Conservation (phyloP, 1,139 yeast species). For the Kluyveromyces sp. region DNA sequence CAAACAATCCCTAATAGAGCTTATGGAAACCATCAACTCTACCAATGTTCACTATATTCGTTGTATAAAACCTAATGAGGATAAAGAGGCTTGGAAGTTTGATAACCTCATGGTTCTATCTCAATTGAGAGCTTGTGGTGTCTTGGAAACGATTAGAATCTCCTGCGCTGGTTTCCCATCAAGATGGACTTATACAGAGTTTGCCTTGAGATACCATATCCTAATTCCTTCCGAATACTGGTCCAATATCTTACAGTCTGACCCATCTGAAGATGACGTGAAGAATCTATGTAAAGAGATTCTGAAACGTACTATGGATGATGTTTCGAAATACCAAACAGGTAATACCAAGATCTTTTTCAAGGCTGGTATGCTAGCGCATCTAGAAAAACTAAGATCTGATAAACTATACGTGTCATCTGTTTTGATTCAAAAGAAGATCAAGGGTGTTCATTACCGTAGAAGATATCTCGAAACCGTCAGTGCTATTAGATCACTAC, state of each 20-base stretch:
- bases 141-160: constrained; percentile 87
- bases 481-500: constrained; percentile 48
- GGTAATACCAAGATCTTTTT: constrained; percentile 89
- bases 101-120: constrained; percentile 93
- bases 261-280: constrained; percentile 50
- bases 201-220: constrained; percentile 83
- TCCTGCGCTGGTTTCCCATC: constrained; percentile 99
- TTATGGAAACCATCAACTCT: constrained; percentile 87
- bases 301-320: constrained; percentile 54
- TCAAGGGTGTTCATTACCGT: constrained; percentile 62
- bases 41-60: constrained; percentile 96
- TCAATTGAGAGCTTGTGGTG: constrained; percentile 98
- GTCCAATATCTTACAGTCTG: constrained; percentile 51
- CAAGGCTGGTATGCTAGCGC: constrained; percentile 94
- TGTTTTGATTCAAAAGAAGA: constrained; percentile 75
- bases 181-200: constrained; percentile 90
- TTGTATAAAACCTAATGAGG: constrained; percentile 95
- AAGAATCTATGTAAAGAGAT: constrained; percentile 61
- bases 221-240: constrained; percentile 66
- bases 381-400: constrained; percentile 76
- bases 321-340: constrained; percentile 65
- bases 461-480: constrained; percentile 50
- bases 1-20: constrained; percentile 83
- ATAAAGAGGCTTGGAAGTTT: constrained; percentile 91
- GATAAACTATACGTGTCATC: constrained; percentile 75